Evolutionary conservation across 148 eudicot genomes (phyloP), one percentile per base, ranked within the genome.

Genomic region (Persicaria tinctoria): DNA sequence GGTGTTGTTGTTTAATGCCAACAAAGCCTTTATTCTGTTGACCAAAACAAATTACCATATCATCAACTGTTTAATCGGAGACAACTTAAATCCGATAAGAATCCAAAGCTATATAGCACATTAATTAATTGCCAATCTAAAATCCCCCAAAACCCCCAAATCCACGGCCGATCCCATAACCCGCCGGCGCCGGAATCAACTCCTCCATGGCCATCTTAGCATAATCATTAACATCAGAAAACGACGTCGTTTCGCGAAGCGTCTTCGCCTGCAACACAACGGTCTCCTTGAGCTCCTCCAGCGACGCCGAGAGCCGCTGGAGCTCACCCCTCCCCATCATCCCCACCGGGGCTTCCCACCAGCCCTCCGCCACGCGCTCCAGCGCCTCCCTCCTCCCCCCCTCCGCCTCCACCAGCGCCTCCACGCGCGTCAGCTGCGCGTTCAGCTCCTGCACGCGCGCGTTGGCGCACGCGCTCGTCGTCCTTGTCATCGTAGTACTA

Each of bases 401-500:
- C 64, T 59, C 64, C 12, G 27, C 64, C 11, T 59, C 64, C 3
- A 18, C 5, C 64, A 59, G 3, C 3, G 2, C 8, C 10, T 7
- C 20, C 38, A 59, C 64, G 64, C 8, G 64, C 27, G 64, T 59
- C 9, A 59, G 64, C 38, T 59, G 64, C 64, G 64, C 27, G 27
- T 59, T 59, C 10, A 59, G 64, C 64, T 59, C 64, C 18, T 32
- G 64, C 32, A 59, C 64, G 64, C 64, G 18, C 64, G 64, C 32
- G 3, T 59, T 59, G 10, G 32, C 57, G 57, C 57, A 13, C 57
- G 57, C 41, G 41, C 41, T 32, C 41, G 41, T 32, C 3, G 41
- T 32, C 41, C 2, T 32, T 1, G 41, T 0, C 41, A 1, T 32
- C 41, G 41, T 32, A 32, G 41, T 32, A 32, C 1, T 32, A 32